Base-by-base conservation (phyloP, 495 filamentous ascomycete species). In the Bombardia bombarda region DNA sequence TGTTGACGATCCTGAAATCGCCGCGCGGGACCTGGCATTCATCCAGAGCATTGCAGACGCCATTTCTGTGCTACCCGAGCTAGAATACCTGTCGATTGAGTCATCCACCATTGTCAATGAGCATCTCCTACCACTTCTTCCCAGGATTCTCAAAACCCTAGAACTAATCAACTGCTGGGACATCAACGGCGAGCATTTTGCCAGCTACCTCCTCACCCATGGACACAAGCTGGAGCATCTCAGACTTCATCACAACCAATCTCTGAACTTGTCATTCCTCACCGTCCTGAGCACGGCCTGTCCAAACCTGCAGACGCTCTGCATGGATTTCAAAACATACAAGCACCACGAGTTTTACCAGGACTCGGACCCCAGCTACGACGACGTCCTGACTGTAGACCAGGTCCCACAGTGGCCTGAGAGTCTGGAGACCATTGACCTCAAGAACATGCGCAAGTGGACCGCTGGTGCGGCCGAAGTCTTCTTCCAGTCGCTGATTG, bases 361-460 rank as follows among this genome's bases (percentile, higher is more conserved):
- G 14, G 83, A 90, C 46, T 74, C 80, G 0, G 79, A 87, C 23
- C 86, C 87, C 2, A 73, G 75, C 40, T 94, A 86, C 47, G 63
- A 77, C 0, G 60, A 73, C 1, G 68, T 94, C 12, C 68, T 94
- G 12, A 50, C 52, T 10, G 54, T 63, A 2, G 63, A 67, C 4
- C 73, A 90, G 45, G 59, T 79, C 8, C 87, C 89, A 0, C 74
- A 70, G 0, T 95, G 89, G 89, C 88, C 89, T 7, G 53, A 61
- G 16, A 79, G 65, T 0, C 64, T 95, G 2, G 77, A 76, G 46
- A 63, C 68, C 3, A 71, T 95, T 21, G 84, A 93, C 52, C 63
- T 95, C 16, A 66, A 74, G 10, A 78, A 90, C 26, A 72, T 94
- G 42, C 77, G 84, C 14, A 82, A 85, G 56, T 89, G 82, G 79